These are phyloP conservation scores for Chlorociboria aeruginascens DNA, from an alignment of 495 filamentous ascomycete genomes.

Conservation along the genomic window DNA sequence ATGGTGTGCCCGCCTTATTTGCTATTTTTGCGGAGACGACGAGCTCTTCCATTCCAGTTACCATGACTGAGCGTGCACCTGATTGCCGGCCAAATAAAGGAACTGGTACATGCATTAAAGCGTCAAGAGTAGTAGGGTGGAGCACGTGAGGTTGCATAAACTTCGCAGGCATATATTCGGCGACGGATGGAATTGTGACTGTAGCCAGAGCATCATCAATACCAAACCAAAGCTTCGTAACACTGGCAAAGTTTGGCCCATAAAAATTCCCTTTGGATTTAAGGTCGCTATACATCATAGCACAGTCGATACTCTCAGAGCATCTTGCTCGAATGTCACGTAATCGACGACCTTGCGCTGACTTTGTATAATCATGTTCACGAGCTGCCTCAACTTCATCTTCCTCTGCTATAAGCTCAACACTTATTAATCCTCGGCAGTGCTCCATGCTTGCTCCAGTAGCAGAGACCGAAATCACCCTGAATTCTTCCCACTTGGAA, in stretches of 20 bases:
- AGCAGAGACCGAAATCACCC: background rate
- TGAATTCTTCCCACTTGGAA: background rate
- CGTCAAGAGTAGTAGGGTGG: conserved; percentile 4
- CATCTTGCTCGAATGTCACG: background rate
- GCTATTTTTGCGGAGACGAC: background rate
- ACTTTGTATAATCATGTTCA: conserved; percentile 1
- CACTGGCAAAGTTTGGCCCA: background rate
- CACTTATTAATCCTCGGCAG: conserved; percentile 1
- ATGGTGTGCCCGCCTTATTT: background rate
- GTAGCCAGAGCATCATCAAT: background rate
- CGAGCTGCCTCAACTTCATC: conserved; percentile 2
- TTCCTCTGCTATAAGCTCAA: background rate
- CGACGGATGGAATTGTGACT: conserved; percentile 1
- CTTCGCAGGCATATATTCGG: background rate
- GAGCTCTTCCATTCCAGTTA: conserved; percentile 1
- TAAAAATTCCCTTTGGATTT: background rate
- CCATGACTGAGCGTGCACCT: conserved; percentile 2
- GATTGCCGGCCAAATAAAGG: background rate
- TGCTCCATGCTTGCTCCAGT: background rate
- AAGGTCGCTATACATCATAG: no score
- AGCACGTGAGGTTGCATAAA: background rate
- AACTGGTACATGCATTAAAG: background rate
- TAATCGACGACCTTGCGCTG: background rate
- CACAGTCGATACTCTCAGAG: background rate
- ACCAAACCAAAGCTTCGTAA: background rate